Evolutionary conservation across 1,139 yeast genomes (phyloP).

Genomic region (Yarrowia galli): DNA sequence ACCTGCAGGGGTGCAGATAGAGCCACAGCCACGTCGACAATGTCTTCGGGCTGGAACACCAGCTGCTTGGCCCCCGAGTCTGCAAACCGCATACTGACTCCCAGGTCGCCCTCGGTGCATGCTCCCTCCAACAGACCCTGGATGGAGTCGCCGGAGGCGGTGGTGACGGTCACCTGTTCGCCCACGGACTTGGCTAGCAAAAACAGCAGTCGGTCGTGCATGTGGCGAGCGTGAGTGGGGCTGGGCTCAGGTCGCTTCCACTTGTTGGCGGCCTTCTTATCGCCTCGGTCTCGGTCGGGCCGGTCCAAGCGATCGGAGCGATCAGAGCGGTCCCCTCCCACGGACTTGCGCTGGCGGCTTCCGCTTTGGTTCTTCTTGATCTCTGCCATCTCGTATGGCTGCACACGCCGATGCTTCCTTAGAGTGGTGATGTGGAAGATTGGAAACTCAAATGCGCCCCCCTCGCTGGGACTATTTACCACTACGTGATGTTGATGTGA

Average conservation of each 20-base stretch:
- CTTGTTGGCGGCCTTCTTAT: constrained; percentile 37
- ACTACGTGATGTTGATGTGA: constrained; percentile 17
- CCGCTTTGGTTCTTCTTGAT: constrained; percentile 39
- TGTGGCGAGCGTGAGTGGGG: constrained; percentile 45
- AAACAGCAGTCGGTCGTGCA: constrained; percentile 60
- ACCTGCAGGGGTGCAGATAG: constrained; percentile 43
- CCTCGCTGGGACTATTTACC: constrained; percentile 32
- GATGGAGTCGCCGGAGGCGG: constrained; percentile 66
- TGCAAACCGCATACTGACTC: constrained; percentile 33
- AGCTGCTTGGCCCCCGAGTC: constrained; percentile 44
- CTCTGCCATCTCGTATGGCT: constrained; percentile 38
- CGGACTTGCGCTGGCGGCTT: constrained; percentile 39
- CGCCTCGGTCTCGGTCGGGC: constrained; percentile 31
- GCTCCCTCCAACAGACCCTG: constrained; percentile 65
- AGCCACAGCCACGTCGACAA: constrained; percentile 56
- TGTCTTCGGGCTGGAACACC: constrained; percentile 64
- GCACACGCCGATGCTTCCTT: constrained; percentile 38
- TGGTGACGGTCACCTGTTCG: constrained; percentile 62
- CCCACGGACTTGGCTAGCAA: constrained; percentile 66
- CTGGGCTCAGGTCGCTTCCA: constrained; percentile 33
- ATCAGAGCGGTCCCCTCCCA: constrained; percentile 39
- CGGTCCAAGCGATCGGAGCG: constrained; percentile 37
- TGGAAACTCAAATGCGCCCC: constrained; percentile 38
- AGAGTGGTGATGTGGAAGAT: constrained; percentile 38
- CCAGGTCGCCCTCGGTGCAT: constrained; percentile 54